Base-by-base conservation (phyloP, 352 stramenopile genomes). In the Pythium plurisporium region DNA sequence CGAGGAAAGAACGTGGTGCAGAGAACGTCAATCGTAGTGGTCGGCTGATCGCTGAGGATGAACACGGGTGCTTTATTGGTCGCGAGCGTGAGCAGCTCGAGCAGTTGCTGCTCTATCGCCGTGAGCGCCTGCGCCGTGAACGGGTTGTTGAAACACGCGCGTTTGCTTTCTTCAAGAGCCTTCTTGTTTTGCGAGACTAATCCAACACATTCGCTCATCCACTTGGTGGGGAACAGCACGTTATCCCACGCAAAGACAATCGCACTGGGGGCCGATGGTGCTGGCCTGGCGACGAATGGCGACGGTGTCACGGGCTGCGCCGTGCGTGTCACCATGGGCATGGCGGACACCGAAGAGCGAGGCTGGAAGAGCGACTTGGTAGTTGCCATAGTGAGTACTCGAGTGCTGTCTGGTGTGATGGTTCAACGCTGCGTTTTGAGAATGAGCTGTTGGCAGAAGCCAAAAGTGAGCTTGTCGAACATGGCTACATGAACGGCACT, bases 201-300 rank as follows among this genome's bases (percentile, higher is more conserved):
- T 5, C 60, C 60, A 12, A 47, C 47, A 14, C 31, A 59, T 5
- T 67, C 60, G 26, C 12, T 29, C 30, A 67, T 44, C 60, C 60
- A 67, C 29, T 59, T 67, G 30, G 48, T 58, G 3, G 60, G 60
- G 45, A 67, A 67, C 5, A 67, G 49, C 9, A 67, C 60, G 31
- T 67, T 62, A 38, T 67, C 60, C 60, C 60, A 67, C 9, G 60
- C 52, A 12, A 67, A 31, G 10, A 67, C 60, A 31, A 67, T 51
- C 5, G 60, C 60, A 12, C 22, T 50, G 0, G 50, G 42, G 2
- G 14, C 14, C 9, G 25, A 2, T 2, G 41, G 3, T 4, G n/a
- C n/a, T n/a, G 57, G 38, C 31, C 42, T 64, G 29, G 34, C 36
- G 15, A 36, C 17, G 25, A 59, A 29, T 14, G 57, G 48, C 4